Evolutionary conservation across 2,329 filamentous ascomycete species (phyloP).

Genomic region (Aspergillus fumigatus): DNA sequence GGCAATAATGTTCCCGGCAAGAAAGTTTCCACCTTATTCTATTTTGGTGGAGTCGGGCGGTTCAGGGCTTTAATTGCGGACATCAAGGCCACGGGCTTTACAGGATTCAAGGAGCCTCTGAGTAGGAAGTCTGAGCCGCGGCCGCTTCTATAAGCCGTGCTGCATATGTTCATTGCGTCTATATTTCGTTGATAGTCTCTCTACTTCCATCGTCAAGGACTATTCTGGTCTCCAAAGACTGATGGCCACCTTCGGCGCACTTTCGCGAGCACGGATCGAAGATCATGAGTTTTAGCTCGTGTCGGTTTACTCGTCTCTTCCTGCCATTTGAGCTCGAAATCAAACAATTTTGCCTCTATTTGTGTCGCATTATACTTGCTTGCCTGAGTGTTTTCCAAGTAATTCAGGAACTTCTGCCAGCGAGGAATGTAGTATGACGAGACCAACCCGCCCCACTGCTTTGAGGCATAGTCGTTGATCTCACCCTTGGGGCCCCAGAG

Average conservation of each 20-base stretch:
- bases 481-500: constrained; percentile 47
- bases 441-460: constrained; percentile 47
- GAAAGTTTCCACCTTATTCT: not conserved
- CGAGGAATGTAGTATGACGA: constrained; percentile 44
- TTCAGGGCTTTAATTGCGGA: constrained; percentile 1
- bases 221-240: not conserved
- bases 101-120: constrained; percentile 2
- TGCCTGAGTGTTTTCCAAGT: constrained; percentile 10
- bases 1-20: constrained; percentile 22
- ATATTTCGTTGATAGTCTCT: not conserved
- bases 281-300: not conserved
- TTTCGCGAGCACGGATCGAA: not conserved
- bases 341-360: not conserved
- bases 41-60: constrained; percentile 4
- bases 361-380: not conserved
- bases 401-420: constrained; percentile 46
- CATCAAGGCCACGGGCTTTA: not conserved
- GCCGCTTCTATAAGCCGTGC: not conserved
- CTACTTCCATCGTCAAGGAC: not conserved
- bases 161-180: not conserved
- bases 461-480: constrained; percentile 49
- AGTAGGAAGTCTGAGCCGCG: not conserved
- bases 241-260: not conserved
- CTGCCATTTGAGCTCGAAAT: not conserved
- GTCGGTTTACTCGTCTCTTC: not conserved